Percentiles rank a stretch among this genome's conserved stretches.
These are phyloP conservation scores for Exophiala phaeomuriformis DNA, from an alignment of 2,329 filamentous ascomycete species.

Conservation along the genomic window DNA sequence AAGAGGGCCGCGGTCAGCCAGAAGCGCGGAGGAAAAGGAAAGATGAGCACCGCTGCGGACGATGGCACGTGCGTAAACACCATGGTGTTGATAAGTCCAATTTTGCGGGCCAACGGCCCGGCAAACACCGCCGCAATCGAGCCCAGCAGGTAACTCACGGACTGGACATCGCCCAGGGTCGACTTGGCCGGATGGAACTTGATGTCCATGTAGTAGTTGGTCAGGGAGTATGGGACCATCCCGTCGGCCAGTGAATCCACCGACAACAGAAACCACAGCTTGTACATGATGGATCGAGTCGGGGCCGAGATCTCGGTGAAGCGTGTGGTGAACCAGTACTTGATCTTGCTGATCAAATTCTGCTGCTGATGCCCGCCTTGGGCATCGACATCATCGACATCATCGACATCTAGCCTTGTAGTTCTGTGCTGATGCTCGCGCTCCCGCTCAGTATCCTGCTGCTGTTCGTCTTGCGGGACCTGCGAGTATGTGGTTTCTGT, in stretches of 20 bases:
- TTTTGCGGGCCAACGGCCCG: conserved; percentile 49
- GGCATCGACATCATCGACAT: too few relatives aligned
- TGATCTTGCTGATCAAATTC: neutral
- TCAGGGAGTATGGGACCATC: conserved; percentile 54
- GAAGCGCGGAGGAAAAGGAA: conserved; percentile 49
- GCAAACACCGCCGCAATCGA: conserved; percentile 51
- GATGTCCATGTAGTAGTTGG: conserved; percentile 52
- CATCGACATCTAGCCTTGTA: too few relatives aligned
- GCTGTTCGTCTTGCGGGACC: conserved; percentile 21
- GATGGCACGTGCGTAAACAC: conserved; percentile 57
- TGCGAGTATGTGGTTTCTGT: conserved; percentile 23
- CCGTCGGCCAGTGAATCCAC: conserved; percentile 60
- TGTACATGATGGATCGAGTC: conserved; percentile 54
- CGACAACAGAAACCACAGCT: conserved; percentile 57
- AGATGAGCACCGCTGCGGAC: conserved; percentile 53
- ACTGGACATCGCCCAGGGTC: conserved; percentile 53
- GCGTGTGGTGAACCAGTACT: conserved; percentile 11
- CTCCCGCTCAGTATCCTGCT: neutral
- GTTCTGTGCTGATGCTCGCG: too few relatives aligned
- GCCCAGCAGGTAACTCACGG: conserved; percentile 48
- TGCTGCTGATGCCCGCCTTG: too few relatives aligned
- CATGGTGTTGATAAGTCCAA: conserved; percentile 60
- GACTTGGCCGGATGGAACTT: conserved; percentile 53
- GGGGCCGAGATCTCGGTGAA: conserved; percentile 51
- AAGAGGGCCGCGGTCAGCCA: conserved; percentile 50